Percentiles rank a stretch among this genome's conserved stretches.
Evolutionary conservation across 345 rosid species (phyloP).

Genomic region (Corchorus capsularis): DNA sequence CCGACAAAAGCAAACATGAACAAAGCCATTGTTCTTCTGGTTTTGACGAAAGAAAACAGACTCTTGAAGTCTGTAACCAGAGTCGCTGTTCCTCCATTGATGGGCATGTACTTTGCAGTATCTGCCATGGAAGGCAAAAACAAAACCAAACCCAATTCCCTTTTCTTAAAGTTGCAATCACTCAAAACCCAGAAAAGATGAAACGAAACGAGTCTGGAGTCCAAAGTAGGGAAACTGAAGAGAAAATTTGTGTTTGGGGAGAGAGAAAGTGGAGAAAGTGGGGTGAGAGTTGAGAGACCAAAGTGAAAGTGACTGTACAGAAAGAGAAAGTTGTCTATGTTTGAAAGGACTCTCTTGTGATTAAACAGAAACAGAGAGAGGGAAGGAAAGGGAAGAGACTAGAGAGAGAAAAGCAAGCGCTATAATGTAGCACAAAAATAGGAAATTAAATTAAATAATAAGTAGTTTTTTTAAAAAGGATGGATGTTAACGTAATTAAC

Average conservation of each 20-base stretch:
- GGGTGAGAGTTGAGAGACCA: background rate
- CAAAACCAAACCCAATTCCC: background rate
- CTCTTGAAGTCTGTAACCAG: constrained; percentile 42
- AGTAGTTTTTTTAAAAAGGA: background rate
- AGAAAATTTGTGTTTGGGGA: background rate
- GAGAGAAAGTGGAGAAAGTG: background rate
- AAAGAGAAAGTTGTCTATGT: background rate
- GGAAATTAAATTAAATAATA: background rate
- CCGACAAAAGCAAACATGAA: constrained; percentile 64
- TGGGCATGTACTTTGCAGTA: constrained; percentile 47
- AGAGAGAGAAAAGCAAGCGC: background rate
- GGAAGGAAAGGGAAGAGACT: background rate
- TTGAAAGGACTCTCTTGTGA: constrained; percentile 1
- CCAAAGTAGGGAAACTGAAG: background rate
- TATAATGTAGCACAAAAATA: background rate
- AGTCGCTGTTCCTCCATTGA: constrained; percentile 37
- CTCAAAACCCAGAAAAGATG: background rate
- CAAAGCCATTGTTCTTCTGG: constrained; percentile 53
- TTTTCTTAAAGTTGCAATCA: background rate
- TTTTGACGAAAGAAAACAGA: constrained; percentile 47
- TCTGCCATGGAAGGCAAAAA: constrained; percentile 51
- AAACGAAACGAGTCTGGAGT: background rate
- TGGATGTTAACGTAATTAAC: background rate
- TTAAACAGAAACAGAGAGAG: background rate
- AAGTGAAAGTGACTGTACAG: constrained; percentile 12